Base-by-base conservation (phyloP, 2,329 filamentous ascomycete genomes). In the Exophiala calicioides region DNA sequence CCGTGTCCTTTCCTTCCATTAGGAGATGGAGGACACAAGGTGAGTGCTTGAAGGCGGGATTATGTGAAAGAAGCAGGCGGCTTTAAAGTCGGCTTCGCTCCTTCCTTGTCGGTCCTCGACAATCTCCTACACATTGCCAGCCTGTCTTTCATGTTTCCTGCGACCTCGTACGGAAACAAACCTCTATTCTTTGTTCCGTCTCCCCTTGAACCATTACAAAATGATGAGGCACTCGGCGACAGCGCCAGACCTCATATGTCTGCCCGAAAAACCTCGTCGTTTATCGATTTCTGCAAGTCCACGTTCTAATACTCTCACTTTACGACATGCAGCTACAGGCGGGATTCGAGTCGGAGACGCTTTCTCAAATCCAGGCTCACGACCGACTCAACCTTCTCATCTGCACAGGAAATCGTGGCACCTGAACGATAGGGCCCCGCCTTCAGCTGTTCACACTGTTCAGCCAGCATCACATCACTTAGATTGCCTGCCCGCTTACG, bases 241-340 rank as follows among this genome's bases (percentile, higher is more conserved):
- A 16, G 21, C 35, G 16, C 10, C 24, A 16, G 41, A 52, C 24
- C 26, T 37, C 31, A 30, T 34, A 16, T 41, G 29, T 15, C 35
- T 52, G 36, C 48, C 44, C 27, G 50, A 44, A 12, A 38, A 15
- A 27, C 47, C 47, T 30, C 34, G 47, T 27, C 47, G 44, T 7
- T 50, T 44, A 18, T 50, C 36, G 6, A 13, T 50, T 13, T 53
- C 50, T 29, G 47, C 46, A 10, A 54, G 50, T 29, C 51, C 47
- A 13, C 33, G 40, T 34, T 47, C 51, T n/a, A 32, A 37, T 24
- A 37, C 51, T 18, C 47, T 47, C 13, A 51, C 43, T 6, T 51
- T 47, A 29, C 47, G 47, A 21, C 39, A 32, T 26, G 47, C 47
- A 2, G 47, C 51, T 19, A 39, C 47, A 12, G 45, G 29, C 31